These are phyloP conservation scores for Aspergillus fumigatus DNA, from an alignment of 2,329 filamentous ascomycete genomes.

Conservation along the genomic window DNA sequence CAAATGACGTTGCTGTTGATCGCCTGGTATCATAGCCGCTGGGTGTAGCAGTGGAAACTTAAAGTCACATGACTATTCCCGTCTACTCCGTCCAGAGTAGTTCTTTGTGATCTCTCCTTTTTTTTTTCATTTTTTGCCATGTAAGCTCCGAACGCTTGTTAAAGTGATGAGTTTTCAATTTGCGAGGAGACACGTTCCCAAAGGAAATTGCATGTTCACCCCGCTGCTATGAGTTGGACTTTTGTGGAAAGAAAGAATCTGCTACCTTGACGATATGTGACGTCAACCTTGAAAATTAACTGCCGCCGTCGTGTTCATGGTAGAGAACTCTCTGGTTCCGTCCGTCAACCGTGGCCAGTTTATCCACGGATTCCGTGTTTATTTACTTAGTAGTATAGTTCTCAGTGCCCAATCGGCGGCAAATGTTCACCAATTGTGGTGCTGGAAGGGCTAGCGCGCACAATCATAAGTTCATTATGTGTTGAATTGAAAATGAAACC, in stretches of 20 bases:
- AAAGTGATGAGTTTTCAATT: background rate
- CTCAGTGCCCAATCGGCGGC: background rate
- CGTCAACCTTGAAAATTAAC: background rate
- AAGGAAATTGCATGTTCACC: background rate
- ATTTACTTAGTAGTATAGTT: slow-evolving; percentile 4
- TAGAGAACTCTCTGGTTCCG: slow-evolving; percentile 5
- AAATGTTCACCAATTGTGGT: background rate
- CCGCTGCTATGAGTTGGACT: background rate
- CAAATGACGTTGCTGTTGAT: background rate
- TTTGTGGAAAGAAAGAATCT: background rate
- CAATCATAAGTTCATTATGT: background rate
- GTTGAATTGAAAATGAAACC: background rate
- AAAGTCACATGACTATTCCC: background rate
- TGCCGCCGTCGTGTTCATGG: slow-evolving; percentile 1
- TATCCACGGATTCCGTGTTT: slow-evolving; percentile 16
- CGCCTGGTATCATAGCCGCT: too few relatives aligned
- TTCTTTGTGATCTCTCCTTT: background rate
- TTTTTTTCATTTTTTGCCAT: too few relatives aligned
- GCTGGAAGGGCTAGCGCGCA: background rate
- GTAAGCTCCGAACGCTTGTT: background rate
- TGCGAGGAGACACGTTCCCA: background rate
- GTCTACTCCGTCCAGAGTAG: too few relatives aligned
- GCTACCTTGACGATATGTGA: background rate
- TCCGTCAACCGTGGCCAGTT: slow-evolving; percentile 8
- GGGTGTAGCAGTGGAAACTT: background rate